Conservation (phyloP, 2,329 filamentous ascomycete genomes). For the Nemania serpens region DNA sequence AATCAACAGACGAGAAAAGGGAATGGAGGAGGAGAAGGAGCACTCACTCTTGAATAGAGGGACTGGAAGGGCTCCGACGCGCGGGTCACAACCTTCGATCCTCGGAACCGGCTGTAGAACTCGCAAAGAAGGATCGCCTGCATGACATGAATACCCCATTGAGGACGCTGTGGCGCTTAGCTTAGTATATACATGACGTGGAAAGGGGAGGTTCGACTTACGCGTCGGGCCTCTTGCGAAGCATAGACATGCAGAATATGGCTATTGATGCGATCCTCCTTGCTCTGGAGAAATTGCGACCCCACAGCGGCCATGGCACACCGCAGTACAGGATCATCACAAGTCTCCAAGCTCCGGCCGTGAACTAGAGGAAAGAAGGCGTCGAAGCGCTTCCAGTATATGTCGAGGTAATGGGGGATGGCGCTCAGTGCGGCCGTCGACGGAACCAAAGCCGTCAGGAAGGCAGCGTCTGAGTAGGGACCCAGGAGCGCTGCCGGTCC, state of each 20-base stretch:
- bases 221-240: conserved; percentile 54
- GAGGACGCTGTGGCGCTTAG: conserved; percentile 46
- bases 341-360: conserved; percentile 49
- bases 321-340: conserved; percentile 51
- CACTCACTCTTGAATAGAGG: conserved; percentile 60
- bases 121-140: conserved; percentile 61
- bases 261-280: conserved; percentile 56
- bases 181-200: neutral
- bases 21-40: conserved; percentile 41
- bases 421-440: conserved; percentile 46
- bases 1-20: conserved; percentile 33
- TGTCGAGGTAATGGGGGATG: conserved; percentile 55
- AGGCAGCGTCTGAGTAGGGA: conserved; percentile 43
- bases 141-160: conserved; percentile 56
- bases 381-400: conserved; percentile 60
- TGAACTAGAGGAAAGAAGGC: conserved; percentile 57
- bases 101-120: conserved; percentile 59
- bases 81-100: conserved; percentile 52
- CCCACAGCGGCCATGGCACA: conserved; percentile 63
- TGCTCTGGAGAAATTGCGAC: conserved; percentile 54
- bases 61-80: conserved; percentile 56
- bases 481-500: conserved; percentile 43
- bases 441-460: conserved; percentile 46
- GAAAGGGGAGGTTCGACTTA: conserved; percentile 43
- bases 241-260: conserved; percentile 57